Percentiles rank a stretch among this genome's conserved stretches.
phyloP scores from a whole-genome alignment of 1,139 yeast species.

The Taphrina communis region DNA sequence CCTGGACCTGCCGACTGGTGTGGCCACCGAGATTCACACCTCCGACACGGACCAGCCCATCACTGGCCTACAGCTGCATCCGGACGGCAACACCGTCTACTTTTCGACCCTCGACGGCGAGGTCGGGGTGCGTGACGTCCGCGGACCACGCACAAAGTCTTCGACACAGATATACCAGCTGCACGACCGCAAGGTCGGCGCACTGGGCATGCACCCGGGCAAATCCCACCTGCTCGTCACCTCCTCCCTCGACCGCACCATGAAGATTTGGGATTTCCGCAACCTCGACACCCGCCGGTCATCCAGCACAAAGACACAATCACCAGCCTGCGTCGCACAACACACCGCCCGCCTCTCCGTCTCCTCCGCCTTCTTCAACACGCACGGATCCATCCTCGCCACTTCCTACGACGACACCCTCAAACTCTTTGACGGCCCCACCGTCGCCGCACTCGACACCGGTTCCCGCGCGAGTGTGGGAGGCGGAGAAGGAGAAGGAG shows the following conservation, averaged over 20 bases:
- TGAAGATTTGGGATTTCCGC: constrained; percentile 86
- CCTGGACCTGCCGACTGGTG: constrained; percentile 67
- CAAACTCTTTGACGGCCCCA: constrained; percentile 56
- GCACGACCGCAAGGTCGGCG: constrained; percentile 90
- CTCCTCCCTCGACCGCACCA: constrained; percentile 82
- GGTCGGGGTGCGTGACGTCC: constrained; percentile 70
- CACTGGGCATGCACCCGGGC: constrained; percentile 77
- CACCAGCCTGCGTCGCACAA: constrained; percentile 56
- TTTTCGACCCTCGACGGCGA: constrained; percentile 81
- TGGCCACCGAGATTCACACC: constrained; percentile 61
- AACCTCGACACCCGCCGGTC: constrained; percentile 55
- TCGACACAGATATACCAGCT: constrained; percentile 58
- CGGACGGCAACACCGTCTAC: constrained; percentile 63
- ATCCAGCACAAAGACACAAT: constrained; percentile 46
- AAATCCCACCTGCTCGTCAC: constrained; percentile 69
- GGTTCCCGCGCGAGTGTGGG: constrained; percentile 43
- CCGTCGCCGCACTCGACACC: constrained; percentile 4
- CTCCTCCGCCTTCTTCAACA: constrained; percentile 86
- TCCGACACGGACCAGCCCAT: constrained; percentile 62
- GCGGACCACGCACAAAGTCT: constrained; percentile 53
- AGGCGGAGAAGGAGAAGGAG: neutral
- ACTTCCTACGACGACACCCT: constrained; percentile 92
- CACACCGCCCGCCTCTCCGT: constrained; percentile 78
- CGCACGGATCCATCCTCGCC: constrained; percentile 75
- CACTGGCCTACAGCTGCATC: constrained; percentile 56